Base-by-base conservation (phyloP, 108 stramenopile genomes). In the Pseudonitzschia multistriata region DNA sequence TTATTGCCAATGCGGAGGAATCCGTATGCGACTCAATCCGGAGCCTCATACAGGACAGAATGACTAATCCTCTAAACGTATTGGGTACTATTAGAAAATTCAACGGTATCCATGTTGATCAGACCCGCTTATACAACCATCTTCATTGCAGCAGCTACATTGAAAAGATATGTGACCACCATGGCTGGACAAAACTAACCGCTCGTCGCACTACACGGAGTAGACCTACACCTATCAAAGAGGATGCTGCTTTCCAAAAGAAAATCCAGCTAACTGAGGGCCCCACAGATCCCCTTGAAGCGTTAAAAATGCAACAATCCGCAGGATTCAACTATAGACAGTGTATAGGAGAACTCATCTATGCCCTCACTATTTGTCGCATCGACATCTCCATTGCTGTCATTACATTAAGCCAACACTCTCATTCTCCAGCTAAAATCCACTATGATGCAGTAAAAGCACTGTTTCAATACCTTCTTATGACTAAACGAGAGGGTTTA, bases 331-430 rank as follows among this genome's bases (percentile, higher is more conserved):
- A 29, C 30, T 78, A 78, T 48, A 57, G 67, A 0, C 37, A 60
- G 39, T 67, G 42, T 34, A 61, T 73, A 17, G 77, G 77, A 0
- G 78, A 74, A 49, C 25, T 79, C 1, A 79, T 73, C 4, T 78
- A 64, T 35, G 77, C 77, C 2, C 55, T 78, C 60, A 57, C 66
- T 1, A 68, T 65, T 3, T 78, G 71, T 61, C 40, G 57, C 1
- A 48, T 65, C 5, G 0, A 53, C n/a, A 11, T 53, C 7, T 53
- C 47, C 14, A 53, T 53, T 11, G 52, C 7, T 19, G 77, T 19
- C 8, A 53, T 53, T 8, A 53, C 25, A 11, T 19, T 53, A 53
- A 53, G 6, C 25, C 52, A 53, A 53, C 52, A 53, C 52, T 53
- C 52, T 19, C 52, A 53, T 19, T 8, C 8, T 17, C 52, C 52